These are phyloP conservation scores for Candida boleticola DNA, from an alignment of 805 yeast genomes.

Conservation along the genomic window DNA sequence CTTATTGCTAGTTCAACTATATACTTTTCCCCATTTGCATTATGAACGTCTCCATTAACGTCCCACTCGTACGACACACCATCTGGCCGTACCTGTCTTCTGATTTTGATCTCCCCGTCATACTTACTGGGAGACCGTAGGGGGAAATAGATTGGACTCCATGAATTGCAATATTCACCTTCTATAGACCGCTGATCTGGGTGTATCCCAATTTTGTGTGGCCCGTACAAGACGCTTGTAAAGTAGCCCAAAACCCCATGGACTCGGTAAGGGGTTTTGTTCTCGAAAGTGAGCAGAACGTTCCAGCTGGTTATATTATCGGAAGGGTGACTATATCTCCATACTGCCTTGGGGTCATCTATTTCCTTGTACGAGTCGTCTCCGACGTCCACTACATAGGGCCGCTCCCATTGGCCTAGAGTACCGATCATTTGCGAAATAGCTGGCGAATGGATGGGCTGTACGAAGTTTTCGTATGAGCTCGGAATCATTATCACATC, in stretches of 20 bases:
- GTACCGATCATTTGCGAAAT: slow-evolving; percentile 1
- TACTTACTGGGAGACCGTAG: slow-evolving; percentile 13
- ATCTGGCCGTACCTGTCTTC: slow-evolving; percentile 6
- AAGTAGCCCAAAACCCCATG: slow-evolving; percentile 81
- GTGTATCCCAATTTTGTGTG: slow-evolving; percentile 50
- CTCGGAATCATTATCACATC: slow-evolving; percentile 37
- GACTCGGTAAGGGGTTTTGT: slow-evolving; percentile 50
- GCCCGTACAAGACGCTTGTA: slow-evolving; percentile 64
- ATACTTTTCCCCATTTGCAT: slow-evolving; percentile 15
- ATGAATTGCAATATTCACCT: slow-evolving; percentile 28
- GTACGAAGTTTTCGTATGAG: slow-evolving; percentile 55
- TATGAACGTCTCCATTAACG: slow-evolving; percentile 17
- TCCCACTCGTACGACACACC: slow-evolving; percentile 27
- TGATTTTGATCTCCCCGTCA: slow-evolving; percentile 11
- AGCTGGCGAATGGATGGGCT: slow-evolving; percentile 66
- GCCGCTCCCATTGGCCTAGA: slow-evolving; percentile 10
- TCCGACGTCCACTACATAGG: slow-evolving; percentile 21
- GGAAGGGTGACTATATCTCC: slow-evolving; percentile 62
- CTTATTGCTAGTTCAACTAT: slow-evolving; percentile 1
- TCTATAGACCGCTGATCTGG: slow-evolving; percentile 23
- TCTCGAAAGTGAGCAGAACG: slow-evolving; percentile 29
- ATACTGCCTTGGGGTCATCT: slow-evolving; percentile 48
- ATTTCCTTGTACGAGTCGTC: slow-evolving; percentile 9
- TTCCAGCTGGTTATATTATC: slow-evolving; percentile 3
- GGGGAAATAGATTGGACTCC: slow-evolving; percentile 41